These are phyloP conservation scores for Moniliella sp. DNA, from an alignment of 1,284 basidiomycete species.

Conservation along the genomic window DNA sequence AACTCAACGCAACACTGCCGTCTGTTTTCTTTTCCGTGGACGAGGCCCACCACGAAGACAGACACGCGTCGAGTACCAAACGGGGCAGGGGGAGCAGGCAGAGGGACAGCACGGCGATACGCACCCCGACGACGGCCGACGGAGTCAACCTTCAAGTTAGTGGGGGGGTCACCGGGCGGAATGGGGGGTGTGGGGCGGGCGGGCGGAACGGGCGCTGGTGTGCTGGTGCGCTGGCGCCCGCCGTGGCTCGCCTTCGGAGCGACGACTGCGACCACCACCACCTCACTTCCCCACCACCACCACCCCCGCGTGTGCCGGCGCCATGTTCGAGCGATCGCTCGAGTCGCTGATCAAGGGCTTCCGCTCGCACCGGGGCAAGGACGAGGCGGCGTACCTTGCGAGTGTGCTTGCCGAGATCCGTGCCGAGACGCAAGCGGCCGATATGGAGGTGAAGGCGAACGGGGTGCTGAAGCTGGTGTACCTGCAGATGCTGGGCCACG, in stretches of 20 bases:
- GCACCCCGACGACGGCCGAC: too few relatives aligned
- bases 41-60: too few relatives aligned
- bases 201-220: too few relatives aligned
- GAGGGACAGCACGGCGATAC: too few relatives aligned
- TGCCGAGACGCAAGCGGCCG: slow-evolving; percentile 68
- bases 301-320: background rate
- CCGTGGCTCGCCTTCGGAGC: background rate
- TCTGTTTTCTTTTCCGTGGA: too few relatives aligned
- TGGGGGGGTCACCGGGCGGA: too few relatives aligned
- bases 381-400: slow-evolving; percentile 36
- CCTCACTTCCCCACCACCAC: background rate
- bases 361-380: slow-evolving; percentile 32
- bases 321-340: slow-evolving; percentile 31
- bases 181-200: too few relatives aligned
- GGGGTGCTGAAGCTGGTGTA: slow-evolving; percentile 90
- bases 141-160: too few relatives aligned
- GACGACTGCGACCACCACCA: too few relatives aligned
- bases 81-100: too few relatives aligned
- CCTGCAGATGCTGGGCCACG: slow-evolving; percentile 66
- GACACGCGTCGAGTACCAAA: too few relatives aligned
- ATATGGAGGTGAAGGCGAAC: slow-evolving; percentile 87
- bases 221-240: background rate
- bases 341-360: slow-evolving; percentile 30
- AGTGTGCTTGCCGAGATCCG: slow-evolving; percentile 49
- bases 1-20: too few relatives aligned